Evolutionary conservation across 495 filamentous ascomycete species (phyloP), one percentile per base, ranked within the genome.

Genomic region (Tetracladium setigerum): DNA sequence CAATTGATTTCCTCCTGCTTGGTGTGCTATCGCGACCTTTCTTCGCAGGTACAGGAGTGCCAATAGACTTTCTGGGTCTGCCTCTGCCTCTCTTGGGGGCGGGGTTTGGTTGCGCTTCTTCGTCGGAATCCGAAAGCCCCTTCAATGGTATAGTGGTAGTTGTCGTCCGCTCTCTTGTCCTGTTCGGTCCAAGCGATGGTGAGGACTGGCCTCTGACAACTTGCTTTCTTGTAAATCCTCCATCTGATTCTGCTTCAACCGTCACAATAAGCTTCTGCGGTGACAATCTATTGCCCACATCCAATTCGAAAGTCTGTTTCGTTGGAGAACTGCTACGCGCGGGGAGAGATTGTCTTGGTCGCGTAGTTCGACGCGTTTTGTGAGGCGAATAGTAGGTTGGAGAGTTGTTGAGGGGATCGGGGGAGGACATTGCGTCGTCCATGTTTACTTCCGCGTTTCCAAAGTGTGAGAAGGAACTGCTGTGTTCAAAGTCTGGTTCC

Each of bases 201-300:
- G 42, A 44, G 11, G 36, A 41, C 37, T 30, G 30, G 30, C 18
- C 22, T 27, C 3, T 17, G 34, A 10, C 17, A 27, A 15, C 17
- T 30, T 27, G 17, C 22, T 24, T 30, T 50, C 49, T 5, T 15
- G n/a, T 33, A 27, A 55, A 24, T 35, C 17, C 10, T 30, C 15
- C 38, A 46, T 46, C 24, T 30, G 30, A 35, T 52, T 47, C 32
- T 58, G 74, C 69, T 52, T 78, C 70, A 36, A 78, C 71, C 0
- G 75, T 77, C 34, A 77, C 73, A 38, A 62, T 61, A 24, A 78
- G 61, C 52, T 68, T 72, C 51, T 75, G 71, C 6, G 73, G 71
- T 34, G 73, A 70, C 32, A 58, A 47, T 7, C 63, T 55, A 36
- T 73, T 57, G 11, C 74, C 75, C 14, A 75, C 68, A 32, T 78